Base-by-base conservation (phyloP, 768 basidiomycete genomes). In the Trametes meyenii region DNA sequence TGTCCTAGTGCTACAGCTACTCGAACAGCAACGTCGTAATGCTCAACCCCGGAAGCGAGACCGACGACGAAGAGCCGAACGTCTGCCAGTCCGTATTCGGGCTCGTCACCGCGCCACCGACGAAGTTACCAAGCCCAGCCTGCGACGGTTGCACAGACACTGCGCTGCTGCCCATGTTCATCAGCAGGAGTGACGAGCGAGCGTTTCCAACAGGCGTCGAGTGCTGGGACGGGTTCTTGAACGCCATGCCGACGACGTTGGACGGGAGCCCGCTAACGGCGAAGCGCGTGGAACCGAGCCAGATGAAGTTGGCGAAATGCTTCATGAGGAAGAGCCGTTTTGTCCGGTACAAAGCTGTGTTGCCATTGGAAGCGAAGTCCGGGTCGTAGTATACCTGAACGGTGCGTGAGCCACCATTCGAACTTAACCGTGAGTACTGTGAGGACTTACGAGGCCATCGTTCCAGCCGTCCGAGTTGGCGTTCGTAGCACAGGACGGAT, bases 401-500 rank as follows among this genome's bases (percentile, higher is more conserved):
- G 19, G 43, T 55, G 44, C 48, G 21, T 7, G 8, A 3, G 35
- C 14, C 12, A 48, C n/a, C 10, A n/a, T 45, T n/a, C n/a, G n/a
- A n/a, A n/a, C n/a, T n/a, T 4, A 45, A 19, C 2, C n/a, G 17
- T 1, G 23, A 16, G 16, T 5, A 12, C 11, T 16, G 8, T 13
- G 26, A 17, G 13, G 8, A 19, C 51, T 23, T 38, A 35, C 23
- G 46, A 26, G 13, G 52, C 75, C 64, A 48, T 78, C 79, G 59
- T 73, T 79, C 79, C 79, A 81, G 17, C 80, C 80, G 44, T 71
- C 68, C 0, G 75, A 69, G 60, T 81, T 80, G 19, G 73, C 56
- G 1, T 68, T 72, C 8, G 73, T 75, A 10, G 73, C 67, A 26
- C 79, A 81, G 2, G 69, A 68, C 0, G 75, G 58, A 53, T 73